phyloP scores from a whole-genome alignment of 2,329 filamentous ascomycete genomes.

The Epichloe sibirici region DNA sequence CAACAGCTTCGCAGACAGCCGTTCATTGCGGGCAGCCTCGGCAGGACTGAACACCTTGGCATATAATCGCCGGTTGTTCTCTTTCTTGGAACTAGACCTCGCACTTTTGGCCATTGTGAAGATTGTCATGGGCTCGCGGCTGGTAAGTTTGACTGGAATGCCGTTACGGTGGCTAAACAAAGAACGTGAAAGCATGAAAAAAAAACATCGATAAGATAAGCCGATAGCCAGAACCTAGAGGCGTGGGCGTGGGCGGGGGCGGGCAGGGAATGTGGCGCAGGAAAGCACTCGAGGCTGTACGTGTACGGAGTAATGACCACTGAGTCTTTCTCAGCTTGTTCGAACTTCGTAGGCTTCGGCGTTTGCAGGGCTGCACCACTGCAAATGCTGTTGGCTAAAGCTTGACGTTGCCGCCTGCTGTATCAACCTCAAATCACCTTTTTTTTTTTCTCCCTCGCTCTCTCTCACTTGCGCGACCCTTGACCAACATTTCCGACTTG shows the following conservation, averaged over 20 bases:
- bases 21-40: constrained; percentile 65
- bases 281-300: no score
- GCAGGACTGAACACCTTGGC: constrained; percentile 73
- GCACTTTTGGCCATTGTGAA: constrained; percentile 74
- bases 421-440: background rate
- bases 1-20: constrained; percentile 74
- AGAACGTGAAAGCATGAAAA: background rate
- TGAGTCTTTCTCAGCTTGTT: background rate
- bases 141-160: background rate
- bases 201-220: constrained; percentile 2
- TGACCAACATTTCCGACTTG: background rate
- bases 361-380: no score
- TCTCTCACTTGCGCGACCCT: background rate
- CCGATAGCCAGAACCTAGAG: background rate
- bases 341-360: no score
- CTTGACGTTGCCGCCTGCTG: background rate
- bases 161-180: background rate
- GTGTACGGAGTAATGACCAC: no score
- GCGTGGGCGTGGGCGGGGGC: background rate
- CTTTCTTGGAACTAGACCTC: constrained; percentile 67
- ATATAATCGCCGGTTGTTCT: constrained; percentile 72
- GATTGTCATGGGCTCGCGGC: background rate
- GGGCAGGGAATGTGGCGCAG: constrained; percentile 1
- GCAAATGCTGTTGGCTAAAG: background rate
- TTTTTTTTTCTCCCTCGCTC: background rate